Evolutionary conservation across 495 filamentous ascomycete genomes (phyloP), one percentile per base, ranked within the genome.

Genomic region (Aspergillus heteromorphus): DNA sequence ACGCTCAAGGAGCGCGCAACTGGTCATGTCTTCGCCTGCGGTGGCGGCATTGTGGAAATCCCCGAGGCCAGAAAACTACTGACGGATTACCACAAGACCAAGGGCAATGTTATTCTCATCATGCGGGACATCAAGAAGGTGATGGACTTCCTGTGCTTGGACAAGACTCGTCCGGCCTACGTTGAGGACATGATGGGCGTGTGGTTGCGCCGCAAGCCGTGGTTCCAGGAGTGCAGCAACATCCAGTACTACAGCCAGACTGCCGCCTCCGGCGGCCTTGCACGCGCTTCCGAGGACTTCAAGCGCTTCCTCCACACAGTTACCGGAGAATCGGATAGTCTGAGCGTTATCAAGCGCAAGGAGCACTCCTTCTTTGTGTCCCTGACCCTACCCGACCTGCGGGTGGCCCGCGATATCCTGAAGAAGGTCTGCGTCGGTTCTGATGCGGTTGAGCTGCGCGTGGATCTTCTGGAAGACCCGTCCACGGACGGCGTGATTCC

Each of bases 171-270:
- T 1, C 93, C 93, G 8, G 95, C 93, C 25, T 97, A 96, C 66
- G 83, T 90, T 13, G 93, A 96, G 60, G 88, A 97, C 55, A 95
- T 96, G 80, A 84, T 89, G 74, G 86, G 83, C 1, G 93, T 99
- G 25, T 97, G 92, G 81, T 75, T 91, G 43, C 87, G 95, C 43
- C 85, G 93, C 14, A 93, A 92, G 70, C 89, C 90, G 2, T 95
- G 89, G 84, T 97, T 88, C 72, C 77, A 87, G 52, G 85, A 92
- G 61, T 97, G 93, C 77, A 97, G 92, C 74, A 97, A 97, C 68
- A 87, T 88, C 66, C 89, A 95, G 62, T 96, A 95, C 74, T 85
- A 91, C 74, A 92, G 87, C 70, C 88, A 87, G 41, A 79, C 81
- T 20, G 79, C 82, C 4, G 80, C 75, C 25, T 55, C 65, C 9